These are phyloP conservation scores for Zygoascus ofunaensis DNA, from an alignment of 805 yeast genomes.

Conservation along the genomic window DNA sequence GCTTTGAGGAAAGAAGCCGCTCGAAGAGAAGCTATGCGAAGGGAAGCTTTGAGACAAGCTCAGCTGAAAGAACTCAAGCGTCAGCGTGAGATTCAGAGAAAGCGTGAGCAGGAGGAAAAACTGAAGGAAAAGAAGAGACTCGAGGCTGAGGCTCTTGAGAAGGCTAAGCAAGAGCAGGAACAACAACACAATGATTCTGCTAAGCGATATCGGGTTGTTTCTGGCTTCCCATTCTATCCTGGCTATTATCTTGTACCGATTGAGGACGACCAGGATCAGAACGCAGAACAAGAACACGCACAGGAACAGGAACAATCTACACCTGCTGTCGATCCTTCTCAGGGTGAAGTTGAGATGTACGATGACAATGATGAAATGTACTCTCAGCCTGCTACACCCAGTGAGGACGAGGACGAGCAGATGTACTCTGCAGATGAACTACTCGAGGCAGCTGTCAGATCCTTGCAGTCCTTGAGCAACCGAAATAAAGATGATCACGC, in stretches of 20 bases:
- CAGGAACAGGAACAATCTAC: constrained; percentile 2
- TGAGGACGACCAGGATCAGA: background rate
- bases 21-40: background rate
- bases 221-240: background rate
- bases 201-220: background rate
- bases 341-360: background rate
- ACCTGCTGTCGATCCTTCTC: background rate
- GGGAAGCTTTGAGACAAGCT: background rate
- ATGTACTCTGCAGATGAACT: background rate
- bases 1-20: constrained; percentile 3
- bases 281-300: background rate
- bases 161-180: background rate
- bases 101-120: constrained; percentile 1
- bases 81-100: background rate
- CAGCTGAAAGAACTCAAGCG: background rate
- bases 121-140: constrained; percentile 6
- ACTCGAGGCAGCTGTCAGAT: background rate
- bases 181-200: background rate
- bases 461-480: background rate
- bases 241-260: constrained; percentile 4
- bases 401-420: constrained; percentile 4
- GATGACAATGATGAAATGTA: background rate
- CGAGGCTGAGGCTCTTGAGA: constrained; percentile 1
- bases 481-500: too few relatives aligned
- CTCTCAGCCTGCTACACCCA: constrained; percentile 5